Conservation (phyloP, 371 early-diverging fungal species). For the Circinella minor region DNA sequence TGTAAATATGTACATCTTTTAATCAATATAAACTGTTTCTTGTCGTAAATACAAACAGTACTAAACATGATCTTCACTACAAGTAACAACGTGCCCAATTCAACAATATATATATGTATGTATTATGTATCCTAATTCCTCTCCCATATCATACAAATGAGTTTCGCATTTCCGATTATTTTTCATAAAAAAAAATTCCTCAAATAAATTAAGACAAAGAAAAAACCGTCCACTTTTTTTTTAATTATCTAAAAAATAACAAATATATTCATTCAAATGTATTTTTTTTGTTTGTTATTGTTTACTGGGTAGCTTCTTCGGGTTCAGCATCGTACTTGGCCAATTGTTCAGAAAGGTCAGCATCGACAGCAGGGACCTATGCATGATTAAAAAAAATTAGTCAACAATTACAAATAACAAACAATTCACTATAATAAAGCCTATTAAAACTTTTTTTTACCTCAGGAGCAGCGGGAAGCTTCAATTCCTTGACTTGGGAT, state of each 20-base stretch:
- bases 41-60: too few species aligned
- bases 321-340: constrained; percentile 54
- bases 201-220: background rate
- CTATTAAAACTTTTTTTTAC: constrained; percentile 26
- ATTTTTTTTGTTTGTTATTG: constrained; percentile 4
- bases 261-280: background rate
- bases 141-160: too few species aligned
- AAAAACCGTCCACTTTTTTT: background rate
- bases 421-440: background rate
- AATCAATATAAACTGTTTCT: too few species aligned
- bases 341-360: constrained; percentile 50
- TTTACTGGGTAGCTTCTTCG: constrained; percentile 46
- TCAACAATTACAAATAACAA: background rate
- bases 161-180: too few species aligned
- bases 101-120: too few species aligned
- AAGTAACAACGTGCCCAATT: too few species aligned
- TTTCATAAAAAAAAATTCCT: too few species aligned
- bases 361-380: constrained; percentile 50
- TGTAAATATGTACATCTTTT: too few species aligned
- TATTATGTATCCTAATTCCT: too few species aligned
- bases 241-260: background rate
- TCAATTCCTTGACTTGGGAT: constrained; percentile 50
- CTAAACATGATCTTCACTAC: too few species aligned
- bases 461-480: constrained; percentile 55
- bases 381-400: background rate